These are phyloP conservation scores for Hibiscus syriacus DNA, from an alignment of 345 rosid genomes.

Conservation along the genomic window DNA sequence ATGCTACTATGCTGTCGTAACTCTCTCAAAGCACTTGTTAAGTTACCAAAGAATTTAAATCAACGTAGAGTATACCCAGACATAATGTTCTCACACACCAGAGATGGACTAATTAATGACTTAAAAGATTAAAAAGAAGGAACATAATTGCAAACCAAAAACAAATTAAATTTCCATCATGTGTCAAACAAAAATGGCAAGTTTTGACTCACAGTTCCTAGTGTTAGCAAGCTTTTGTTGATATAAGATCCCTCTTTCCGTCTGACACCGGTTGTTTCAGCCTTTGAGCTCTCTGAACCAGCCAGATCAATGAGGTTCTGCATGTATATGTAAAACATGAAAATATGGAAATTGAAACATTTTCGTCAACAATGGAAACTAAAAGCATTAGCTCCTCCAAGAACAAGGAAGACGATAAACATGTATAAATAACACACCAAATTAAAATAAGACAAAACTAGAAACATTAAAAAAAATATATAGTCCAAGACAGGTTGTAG, in stretches of 20 bases:
- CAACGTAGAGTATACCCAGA: too few relatives aligned
- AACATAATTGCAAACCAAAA: neutral
- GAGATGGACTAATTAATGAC: neutral
- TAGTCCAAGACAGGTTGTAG: conserved; percentile 19
- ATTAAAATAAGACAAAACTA: neutral
- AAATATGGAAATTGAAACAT: too few relatives aligned
- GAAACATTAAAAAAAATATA: conserved; percentile 14
- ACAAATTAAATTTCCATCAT: neutral
- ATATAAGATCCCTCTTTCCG: conserved; percentile 98
- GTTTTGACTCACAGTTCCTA: conserved; percentile 81
- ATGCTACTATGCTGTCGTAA: neutral
- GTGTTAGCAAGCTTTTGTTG: conserved; percentile 92
- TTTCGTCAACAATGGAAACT: too few relatives aligned
- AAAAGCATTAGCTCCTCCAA: too few relatives aligned
- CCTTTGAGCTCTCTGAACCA: conserved; percentile 99
- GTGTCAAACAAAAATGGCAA: conserved; percentile 13
- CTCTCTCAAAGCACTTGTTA: neutral
- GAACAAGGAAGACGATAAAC: neutral
- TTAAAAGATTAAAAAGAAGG: neutral
- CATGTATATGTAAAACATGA: too few relatives aligned
- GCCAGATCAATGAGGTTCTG: conserved; percentile 99
- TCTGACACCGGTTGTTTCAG: conserved; percentile 88
- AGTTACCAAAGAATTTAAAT: too few relatives aligned
- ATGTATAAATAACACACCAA: neutral
- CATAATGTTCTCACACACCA: neutral